Base-by-base conservation (phyloP, 176 grass and related monocot genomes). In the Triticum dicoccoides region DNA sequence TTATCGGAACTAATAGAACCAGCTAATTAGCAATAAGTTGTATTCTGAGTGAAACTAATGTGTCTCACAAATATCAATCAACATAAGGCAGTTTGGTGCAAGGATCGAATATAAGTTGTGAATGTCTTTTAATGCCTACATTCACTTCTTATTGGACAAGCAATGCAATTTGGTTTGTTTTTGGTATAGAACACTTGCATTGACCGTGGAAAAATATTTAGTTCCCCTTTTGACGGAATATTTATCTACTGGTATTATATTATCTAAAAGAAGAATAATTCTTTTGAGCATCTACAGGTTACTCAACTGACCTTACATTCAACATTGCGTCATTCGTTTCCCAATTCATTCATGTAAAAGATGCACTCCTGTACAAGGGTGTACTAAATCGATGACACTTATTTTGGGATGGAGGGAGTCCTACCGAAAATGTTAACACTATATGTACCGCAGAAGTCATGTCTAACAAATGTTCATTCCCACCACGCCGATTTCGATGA, bases 81-180 rank as follows among this genome's bases (percentile, higher is more conserved):
- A 68, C 29, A 32, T 6, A 89, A 67, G 27, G 38, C 34, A 9
- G 45, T 8, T 54, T 65, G 72, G 15, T 78, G 61, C 13, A 78
- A 65, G 41, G 81, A 76, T 76, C 67, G 47, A 71, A 77, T 12
- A 72, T 86, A 79, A 83, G 32, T 96, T 63, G 92, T 85, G 85
- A 91, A 99, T 56, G 97, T 92, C 92, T 99, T 82, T 78, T 92
- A 98, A 83, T 98, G 97, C 89, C 89, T 98, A 87, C 97, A 98
- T n/a, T 98, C 93, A 61, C 84, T 93, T 86, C 97, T 96, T 88
- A 98, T 88, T 47, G 97, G 97, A 49, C 45, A 49, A 49, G 45
- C 45, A 49, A 1, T 49, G 45, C 3, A 49, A 49, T 49, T 49
- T 49, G 45, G 11, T 49, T 49, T 13, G 11, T 49, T 49, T 49